Conservation (phyloP, 495 filamentous ascomycete genomes). For the Endocarpon pusillum region DNA sequence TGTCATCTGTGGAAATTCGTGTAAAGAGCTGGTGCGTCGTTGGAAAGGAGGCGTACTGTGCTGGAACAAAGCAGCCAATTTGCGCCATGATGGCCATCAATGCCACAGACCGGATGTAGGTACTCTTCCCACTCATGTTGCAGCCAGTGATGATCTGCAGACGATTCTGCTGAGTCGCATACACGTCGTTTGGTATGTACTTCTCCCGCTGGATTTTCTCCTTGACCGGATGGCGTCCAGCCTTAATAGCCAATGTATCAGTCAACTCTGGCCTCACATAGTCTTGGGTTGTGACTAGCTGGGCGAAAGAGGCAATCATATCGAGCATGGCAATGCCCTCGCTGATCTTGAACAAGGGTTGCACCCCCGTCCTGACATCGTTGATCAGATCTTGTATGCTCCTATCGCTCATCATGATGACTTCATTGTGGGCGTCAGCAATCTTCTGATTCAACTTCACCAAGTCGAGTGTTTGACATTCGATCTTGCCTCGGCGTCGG, state of each 20-base stretch:
- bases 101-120: conserved; percentile 77
- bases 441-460: conserved; percentile 64
- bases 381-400: conserved; percentile 53
- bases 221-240: conserved; percentile 67
- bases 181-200: conserved; percentile 82
- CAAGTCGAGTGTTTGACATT: conserved; percentile 74
- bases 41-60: conserved; percentile 63
- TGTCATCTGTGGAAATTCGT: conserved; percentile 70
- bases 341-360: conserved; percentile 56
- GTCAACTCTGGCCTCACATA: conserved; percentile 68
- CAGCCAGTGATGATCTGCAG: conserved; percentile 92
- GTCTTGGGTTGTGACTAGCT: conserved; percentile 56
- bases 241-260: conserved; percentile 59
- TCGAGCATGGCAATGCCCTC: conserved; percentile 83
- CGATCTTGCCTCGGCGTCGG: conserved; percentile 51
- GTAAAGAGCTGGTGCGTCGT: conserved; percentile 75
- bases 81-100: conserved; percentile 85
- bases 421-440: conserved; percentile 62
- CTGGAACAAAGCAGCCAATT: conserved; percentile 81
- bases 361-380: conserved; percentile 47
- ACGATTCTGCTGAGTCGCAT: conserved; percentile 54
- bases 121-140: conserved; percentile 98
- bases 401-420: conserved; percentile 53
- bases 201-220: conserved; percentile 50
- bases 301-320: conserved; percentile 73